Evolutionary conservation across 2,329 filamentous ascomycete genomes (phyloP), one percentile per base, ranked within the genome.

Genomic region (Pleoardoris graminearum): DNA sequence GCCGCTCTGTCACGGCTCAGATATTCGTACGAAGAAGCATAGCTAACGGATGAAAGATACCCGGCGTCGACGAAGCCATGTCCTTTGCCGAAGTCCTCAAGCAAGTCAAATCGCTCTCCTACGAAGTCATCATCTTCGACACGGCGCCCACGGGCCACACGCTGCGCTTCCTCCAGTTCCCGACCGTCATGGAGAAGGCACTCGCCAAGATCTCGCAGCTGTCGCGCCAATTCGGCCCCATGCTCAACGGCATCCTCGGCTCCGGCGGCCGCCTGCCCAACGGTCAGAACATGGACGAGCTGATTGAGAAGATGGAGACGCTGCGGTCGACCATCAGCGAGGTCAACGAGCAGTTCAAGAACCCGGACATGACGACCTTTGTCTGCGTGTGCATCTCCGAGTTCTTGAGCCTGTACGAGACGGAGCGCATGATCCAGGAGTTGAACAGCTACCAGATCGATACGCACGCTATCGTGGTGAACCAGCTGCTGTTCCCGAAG

Each of bases 341-440:
- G 74, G 94, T 99, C 68, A 99, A 99, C 79, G 84, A 89, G 44
- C 94, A 99, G 76, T 99, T 99, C 84, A 97, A 99, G 81, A 90
- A 99, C 71, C 87, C 94, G 51, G 88, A 91, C 61, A 84, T 97
- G 66, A 97, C 92, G 19, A 99, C 94, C 0, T 99, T 99, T 70
- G 91, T 99, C 48, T 97, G 94, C 74, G 94, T 99, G 55, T 96
- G 94, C 75, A 99, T 99, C 73, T 90, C 94, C 48, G 94, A 99
- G 77, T 99, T 99, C 79, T 76, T 99, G 66, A 92, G 88, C 32
- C 82, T 99, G 47, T 99, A 99, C 79, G 94, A 99, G 82, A 99
- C 94, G 57, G 94, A 99, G 81, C 89, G 94, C 67, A 97, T 99
- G 94, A 97, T 99, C 67, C 94, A 99, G 81, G 94, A 99, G 79